phyloP scores from a whole-genome alignment of 2,329 filamentous ascomycete species.

The Emmonsiellopsis sp. region DNA sequence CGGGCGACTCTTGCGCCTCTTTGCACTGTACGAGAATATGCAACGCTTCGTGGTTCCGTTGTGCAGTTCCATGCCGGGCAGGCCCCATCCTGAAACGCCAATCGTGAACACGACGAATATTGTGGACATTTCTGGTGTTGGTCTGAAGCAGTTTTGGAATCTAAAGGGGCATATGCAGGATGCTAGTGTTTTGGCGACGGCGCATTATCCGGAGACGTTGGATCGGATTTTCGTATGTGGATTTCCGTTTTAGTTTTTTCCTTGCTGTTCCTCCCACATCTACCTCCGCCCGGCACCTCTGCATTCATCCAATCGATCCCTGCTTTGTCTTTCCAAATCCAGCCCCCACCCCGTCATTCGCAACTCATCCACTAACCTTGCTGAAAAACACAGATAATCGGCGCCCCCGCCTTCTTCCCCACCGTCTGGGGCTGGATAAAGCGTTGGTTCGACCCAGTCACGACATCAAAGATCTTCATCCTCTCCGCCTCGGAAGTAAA shows the following conservation, averaged over 20 bases:
- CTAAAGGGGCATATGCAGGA: constrained; percentile 90
- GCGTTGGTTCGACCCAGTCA: constrained; percentile 90
- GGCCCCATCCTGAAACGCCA: constrained; percentile 68
- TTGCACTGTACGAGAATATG: constrained; percentile 88
- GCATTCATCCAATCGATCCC: background rate
- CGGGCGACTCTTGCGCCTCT: constrained; percentile 71
- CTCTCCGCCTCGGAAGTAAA: constrained; percentile 64
- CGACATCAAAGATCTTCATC: constrained; percentile 93
- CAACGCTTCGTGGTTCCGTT: constrained; percentile 79
- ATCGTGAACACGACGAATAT: constrained; percentile 92
- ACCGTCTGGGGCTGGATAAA: constrained; percentile 91
- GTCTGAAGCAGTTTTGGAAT: constrained; percentile 92
- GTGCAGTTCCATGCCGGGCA: constrained; percentile 62
- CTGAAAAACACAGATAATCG: constrained; percentile 56
- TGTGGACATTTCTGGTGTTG: constrained; percentile 81
- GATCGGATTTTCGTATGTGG: constrained; percentile 62
- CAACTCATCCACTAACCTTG: background rate
- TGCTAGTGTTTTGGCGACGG: constrained; percentile 77
- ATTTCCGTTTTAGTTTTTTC: background rate
- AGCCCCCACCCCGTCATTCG: too few relatives aligned
- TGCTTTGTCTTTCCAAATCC: constrained; percentile 7
- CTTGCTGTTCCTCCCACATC: background rate
- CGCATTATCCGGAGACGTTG: constrained; percentile 89
- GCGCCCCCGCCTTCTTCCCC: constrained; percentile 81
- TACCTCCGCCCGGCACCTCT: background rate